Conservation (phyloP, 176 grass and related monocot genomes). For the Otatea glauca region DNA sequence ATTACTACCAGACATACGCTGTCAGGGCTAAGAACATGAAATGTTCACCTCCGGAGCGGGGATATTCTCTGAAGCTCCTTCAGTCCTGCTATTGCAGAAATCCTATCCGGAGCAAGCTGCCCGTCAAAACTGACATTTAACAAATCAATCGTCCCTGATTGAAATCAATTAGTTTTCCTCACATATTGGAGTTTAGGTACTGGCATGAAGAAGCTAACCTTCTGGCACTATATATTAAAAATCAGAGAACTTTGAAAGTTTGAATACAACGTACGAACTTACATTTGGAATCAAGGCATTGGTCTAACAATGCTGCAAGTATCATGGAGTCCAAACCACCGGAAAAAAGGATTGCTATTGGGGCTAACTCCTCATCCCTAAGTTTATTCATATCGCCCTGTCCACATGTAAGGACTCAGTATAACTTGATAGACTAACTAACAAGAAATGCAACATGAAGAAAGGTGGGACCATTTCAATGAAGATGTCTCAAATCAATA, state of each 20-base stretch:
- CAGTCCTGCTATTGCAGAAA: constrained; percentile 71
- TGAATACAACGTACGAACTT: constrained; percentile 37
- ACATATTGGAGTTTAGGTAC: background rate
- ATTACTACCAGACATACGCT: background rate
- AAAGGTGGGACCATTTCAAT: background rate
- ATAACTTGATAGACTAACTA: constrained; percentile 32
- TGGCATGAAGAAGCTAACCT: constrained; percentile 22
- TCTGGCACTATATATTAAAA: constrained; percentile 23
- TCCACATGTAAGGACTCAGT: constrained; percentile 33
- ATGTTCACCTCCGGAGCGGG: constrained; percentile 66
- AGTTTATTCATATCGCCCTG: constrained; percentile 53
- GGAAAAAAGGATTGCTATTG: constrained; percentile 90
- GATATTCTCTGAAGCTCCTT: constrained; percentile 83
- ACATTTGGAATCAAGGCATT: constrained; percentile 79
- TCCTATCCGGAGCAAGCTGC: constrained; percentile 80
- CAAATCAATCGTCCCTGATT: constrained; percentile 85
- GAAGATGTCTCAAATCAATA: background rate
- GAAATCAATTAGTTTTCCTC: constrained; percentile 39
- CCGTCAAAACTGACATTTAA: constrained; percentile 98
- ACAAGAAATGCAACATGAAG: constrained; percentile 18
- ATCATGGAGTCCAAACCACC: constrained; percentile 97
- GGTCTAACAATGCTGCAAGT: constrained; percentile 82
- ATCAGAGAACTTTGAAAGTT: background rate
- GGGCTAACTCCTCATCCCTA: constrained; percentile 55
- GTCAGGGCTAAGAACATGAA: constrained; percentile 4